A percentile compares a stretch with the other conserved stretches of the same genome.
phyloP scores from a whole-genome alignment of 2,329 filamentous ascomycete genomes.

The Xylaria multiplex region DNA sequence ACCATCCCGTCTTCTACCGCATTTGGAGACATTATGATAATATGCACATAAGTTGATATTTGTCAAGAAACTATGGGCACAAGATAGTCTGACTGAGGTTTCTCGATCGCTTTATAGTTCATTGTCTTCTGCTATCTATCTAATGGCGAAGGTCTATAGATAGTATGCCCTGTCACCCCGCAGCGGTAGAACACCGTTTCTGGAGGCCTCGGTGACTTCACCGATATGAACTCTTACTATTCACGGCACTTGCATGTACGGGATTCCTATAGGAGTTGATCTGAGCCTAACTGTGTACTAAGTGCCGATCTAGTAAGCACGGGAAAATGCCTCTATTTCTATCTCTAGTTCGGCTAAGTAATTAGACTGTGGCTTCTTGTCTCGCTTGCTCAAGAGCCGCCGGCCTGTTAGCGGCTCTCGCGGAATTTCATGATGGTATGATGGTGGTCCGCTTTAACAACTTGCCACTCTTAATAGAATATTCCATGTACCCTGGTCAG shows the following conservation, averaged over 20 bases:
- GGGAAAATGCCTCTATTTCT: background rate
- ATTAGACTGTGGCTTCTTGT: background rate
- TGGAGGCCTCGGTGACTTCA: conserved; percentile 1
- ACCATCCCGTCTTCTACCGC: conserved; percentile 26
- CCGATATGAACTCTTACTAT: background rate
- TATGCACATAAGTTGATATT: background rate
- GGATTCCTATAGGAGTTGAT: background rate
- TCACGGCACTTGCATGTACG: background rate
- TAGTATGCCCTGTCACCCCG: background rate
- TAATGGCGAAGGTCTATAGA: background rate
- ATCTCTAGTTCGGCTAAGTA: background rate
- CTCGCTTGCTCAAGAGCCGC: background rate
- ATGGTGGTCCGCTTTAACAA: conserved; percentile 27
- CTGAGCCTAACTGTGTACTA: background rate
- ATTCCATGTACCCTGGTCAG: conserved; percentile 28
- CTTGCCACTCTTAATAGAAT: conserved; percentile 23
- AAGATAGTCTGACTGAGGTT: background rate
- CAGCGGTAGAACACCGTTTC: conserved; percentile 9
- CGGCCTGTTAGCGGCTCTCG: conserved; percentile 4
- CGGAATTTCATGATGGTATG: conserved; percentile 22
- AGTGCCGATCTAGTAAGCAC: background rate
- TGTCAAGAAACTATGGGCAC: background rate
- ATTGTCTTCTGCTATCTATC: background rate
- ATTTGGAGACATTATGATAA: conserved; percentile 29
- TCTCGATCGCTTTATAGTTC: conserved; percentile 20